phyloP scores from a whole-genome alignment of 2,329 filamentous ascomycete genomes.

The Waltergamsia citrina region DNA sequence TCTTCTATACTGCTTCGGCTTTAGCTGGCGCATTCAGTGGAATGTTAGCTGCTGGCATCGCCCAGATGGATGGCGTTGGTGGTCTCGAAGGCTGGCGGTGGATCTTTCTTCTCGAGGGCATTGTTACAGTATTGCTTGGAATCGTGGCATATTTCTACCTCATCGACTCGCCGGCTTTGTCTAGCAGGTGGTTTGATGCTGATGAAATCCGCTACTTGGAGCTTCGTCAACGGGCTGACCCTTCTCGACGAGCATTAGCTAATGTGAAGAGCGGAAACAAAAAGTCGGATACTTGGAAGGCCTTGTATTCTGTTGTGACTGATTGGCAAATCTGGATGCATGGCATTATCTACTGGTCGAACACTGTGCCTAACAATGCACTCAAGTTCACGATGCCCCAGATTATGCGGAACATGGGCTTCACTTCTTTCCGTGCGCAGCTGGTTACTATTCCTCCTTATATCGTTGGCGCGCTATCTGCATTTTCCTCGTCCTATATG shows the following conservation, averaged over 20 bases:
- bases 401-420: constrained; percentile 31
- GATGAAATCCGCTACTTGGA: constrained; percentile 1
- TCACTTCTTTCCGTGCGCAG: constrained; percentile 18
- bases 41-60: constrained; percentile 60
- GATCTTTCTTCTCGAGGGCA: too few relatives aligned
- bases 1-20: constrained; percentile 77
- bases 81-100: constrained; percentile 45
- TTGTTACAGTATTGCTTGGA: too few relatives aligned
- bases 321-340: constrained; percentile 17
- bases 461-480: constrained; percentile 8
- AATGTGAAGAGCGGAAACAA: constrained; percentile 4
- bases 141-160: too few relatives aligned
- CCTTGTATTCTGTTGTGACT: constrained; percentile 31
- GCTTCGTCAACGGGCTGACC: neutral
- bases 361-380: constrained; percentile 10
- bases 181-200: neutral
- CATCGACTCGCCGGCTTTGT: constrained; percentile 8
- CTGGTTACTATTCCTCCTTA: constrained; percentile 20
- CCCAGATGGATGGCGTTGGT: constrained; percentile 57
- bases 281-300: constrained; percentile 25
- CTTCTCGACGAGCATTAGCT: neutral
- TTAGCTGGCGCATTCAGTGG: constrained; percentile 71
- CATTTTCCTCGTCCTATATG: constrained; percentile 15
- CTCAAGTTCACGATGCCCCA: constrained; percentile 24
- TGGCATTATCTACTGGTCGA: constrained; percentile 30